Base-by-base conservation (phyloP, 73 alveolate species). In the Paramecium bursaria region DNA sequence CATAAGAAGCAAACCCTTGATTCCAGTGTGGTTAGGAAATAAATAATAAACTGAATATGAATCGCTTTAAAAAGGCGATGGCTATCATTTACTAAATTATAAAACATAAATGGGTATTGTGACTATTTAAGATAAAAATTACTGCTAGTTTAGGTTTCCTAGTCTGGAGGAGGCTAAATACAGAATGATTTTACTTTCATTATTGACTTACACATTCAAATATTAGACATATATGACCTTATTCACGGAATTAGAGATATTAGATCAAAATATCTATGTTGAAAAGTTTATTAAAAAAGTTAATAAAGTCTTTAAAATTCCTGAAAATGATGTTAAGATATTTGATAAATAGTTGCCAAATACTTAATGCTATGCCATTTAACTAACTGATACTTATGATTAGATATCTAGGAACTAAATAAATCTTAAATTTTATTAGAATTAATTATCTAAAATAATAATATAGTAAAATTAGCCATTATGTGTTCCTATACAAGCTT, bases 1-100 rank as follows among this genome's bases (percentile, higher is more conserved):
- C n/a, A n/a, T n/a, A n/a, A n/a, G n/a, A n/a, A n/a, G n/a, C n/a
- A n/a, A n/a, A n/a, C n/a, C n/a, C n/a, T n/a, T n/a, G n/a, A n/a
- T n/a, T n/a, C 52, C 76, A 11, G 19, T 57, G 27, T 57, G 76
- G 76, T 25, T 57, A 27, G 33, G 50, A 11, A 57, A 27, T 3
- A 6, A 57, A 30, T 30, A 30, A 25, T 30, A 2, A n/a, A 9
- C 27, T 2, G 10, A 0, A 29, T 30, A 57, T 3, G 47, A 57
- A 25, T 14, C 0, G 1, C 30, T 10, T 7, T 27, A 57, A 13
- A 23, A 57, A 27, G 49, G 76, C 33, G 76, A 57, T 10, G 9
- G 27, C 1, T 57, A 57, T 57, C 76, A 57, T 14, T 27, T 57
- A 30, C 33, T 57, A 2, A 48, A 57, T 57, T 57, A 23, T 57